These are phyloP conservation scores for Yamagishiella unicocca DNA, from an alignment of 139 green algal species.

Conservation along the genomic window DNA sequence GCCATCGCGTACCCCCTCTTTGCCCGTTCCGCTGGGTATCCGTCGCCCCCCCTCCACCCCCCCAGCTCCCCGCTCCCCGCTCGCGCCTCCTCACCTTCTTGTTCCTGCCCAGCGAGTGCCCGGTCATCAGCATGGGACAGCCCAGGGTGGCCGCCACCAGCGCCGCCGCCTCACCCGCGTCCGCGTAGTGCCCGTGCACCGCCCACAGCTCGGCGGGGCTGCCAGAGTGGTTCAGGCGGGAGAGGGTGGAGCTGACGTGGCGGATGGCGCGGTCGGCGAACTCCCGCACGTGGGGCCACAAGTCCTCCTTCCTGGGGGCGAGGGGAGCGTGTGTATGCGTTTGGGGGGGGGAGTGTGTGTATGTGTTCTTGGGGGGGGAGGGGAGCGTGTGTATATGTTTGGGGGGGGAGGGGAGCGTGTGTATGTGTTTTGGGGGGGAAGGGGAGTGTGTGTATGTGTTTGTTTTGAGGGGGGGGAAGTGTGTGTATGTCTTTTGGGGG, in stretches of 20 bases:
- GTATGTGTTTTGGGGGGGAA: too few species aligned
- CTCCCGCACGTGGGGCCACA: conserved; percentile 95
- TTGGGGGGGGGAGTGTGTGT: too few species aligned
- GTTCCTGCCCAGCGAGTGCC: conserved; percentile 94
- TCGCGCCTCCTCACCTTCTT: conserved; percentile 58
- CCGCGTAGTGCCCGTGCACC: conserved; percentile 88
- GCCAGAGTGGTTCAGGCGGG: conserved; percentile 63
- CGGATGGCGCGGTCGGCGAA: conserved; percentile 89
- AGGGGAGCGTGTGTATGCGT: too few species aligned
- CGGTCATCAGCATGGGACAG: conserved; percentile 94
- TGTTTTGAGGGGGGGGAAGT: too few species aligned
- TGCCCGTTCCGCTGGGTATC: too few species aligned
- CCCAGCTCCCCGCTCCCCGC: not conserved
- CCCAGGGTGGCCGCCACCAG: conserved; percentile 84
- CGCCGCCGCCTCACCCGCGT: conserved; percentile 82
- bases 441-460: too few species aligned
- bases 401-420: too few species aligned
- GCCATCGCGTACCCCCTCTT: too few species aligned
- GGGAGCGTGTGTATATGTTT: too few species aligned
- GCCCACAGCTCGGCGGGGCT: conserved; percentile 71
- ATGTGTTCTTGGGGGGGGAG: too few species aligned
- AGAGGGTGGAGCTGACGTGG: conserved; percentile 74
- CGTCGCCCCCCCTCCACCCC: not conserved
- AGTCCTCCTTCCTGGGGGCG: conserved; percentile 81
- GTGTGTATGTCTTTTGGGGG: too few species aligned